Percentiles rank a stretch among this genome's conserved stretches.
phyloP scores from a whole-genome alignment of 2,329 filamentous ascomycete species.

The Fusarium paranaense region DNA sequence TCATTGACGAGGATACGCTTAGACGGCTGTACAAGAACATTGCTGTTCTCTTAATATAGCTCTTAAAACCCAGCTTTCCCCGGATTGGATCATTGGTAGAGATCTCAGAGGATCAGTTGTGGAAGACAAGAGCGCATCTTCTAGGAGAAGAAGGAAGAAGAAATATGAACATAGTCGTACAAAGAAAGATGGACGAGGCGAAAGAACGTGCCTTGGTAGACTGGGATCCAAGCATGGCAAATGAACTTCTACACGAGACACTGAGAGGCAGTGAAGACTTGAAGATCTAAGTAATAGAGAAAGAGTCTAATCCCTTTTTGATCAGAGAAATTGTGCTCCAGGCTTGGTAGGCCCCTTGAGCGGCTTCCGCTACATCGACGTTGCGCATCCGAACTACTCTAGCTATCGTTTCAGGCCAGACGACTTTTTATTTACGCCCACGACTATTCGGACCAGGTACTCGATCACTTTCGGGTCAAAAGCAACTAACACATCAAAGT shows the following conservation, averaged over 20 bases:
- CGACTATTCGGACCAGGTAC: no score
- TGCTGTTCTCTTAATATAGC: slow-evolving; percentile 47
- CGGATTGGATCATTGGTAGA: slow-evolving; percentile 53
- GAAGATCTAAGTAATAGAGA: neutral
- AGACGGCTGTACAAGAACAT: neutral
- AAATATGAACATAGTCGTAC: slow-evolving; percentile 47
- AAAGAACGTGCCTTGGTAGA: slow-evolving; percentile 42
- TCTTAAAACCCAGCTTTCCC: slow-evolving; percentile 48
- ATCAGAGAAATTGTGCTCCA: no score
- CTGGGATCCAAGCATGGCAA: slow-evolving; percentile 43
- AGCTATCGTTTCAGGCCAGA: no score
- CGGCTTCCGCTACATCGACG: no score
- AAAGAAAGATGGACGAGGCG: slow-evolving; percentile 47
- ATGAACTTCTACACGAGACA: neutral
- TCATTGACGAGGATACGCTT: slow-evolving; percentile 2
- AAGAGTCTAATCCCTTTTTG: neutral
- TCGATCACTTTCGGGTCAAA: no score
- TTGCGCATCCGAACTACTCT: no score
- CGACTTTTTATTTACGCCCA: no score
- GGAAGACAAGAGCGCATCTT: slow-evolving; percentile 45
- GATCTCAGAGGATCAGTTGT: slow-evolving; percentile 36
- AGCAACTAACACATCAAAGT: neutral
- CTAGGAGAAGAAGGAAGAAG: slow-evolving; percentile 40
- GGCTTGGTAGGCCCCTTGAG: no score
- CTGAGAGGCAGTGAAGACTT: neutral